Base-by-base conservation (phyloP, 225 moss, liverwort and hornwort genomes). In the Bryum argenteum region DNA sequence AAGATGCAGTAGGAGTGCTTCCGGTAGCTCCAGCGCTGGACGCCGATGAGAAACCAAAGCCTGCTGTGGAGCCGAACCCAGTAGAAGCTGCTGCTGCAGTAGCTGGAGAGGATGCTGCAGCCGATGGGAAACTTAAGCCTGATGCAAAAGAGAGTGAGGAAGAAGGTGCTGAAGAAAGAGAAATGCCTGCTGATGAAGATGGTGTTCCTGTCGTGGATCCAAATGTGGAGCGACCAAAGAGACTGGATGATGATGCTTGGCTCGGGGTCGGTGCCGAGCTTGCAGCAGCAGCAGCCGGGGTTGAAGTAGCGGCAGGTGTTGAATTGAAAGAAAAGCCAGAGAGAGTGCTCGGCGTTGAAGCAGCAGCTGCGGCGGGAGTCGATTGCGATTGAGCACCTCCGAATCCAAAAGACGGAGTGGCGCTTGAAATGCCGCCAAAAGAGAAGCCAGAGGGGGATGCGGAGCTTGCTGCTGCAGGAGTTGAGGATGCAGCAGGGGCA, bases 281-380 rank as follows among this genome's bases (percentile, higher is more conserved):
- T 19, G 80, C 61, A 39, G 80, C 44, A 26, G 73, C 75, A 48
- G 58, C 73, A 40, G 78, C 59, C 33, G 10, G 20, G 42, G 72
- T 33, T 44, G 44, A 44, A 19, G 71, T 47, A 8, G 70, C n/a
- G 20, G 71, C 58, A 21, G 83, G 55, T 64, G 74, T 61, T 61
- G 83, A 65, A 59, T 81, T 73, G 43, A 81, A 81, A 50, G 81
- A 69, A 67, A 87, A 83, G 9, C 81, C 87, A 58, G 81, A 61
- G 23, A 87, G 83, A 14, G 87, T 63, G 70, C 65, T 72, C 40
- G 74, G 21, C 8, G 71, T 10, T 55, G 76, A 23, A 15, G 78
- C 63, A 50, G 76, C 61, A 11, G 76, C 26, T 59, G 66, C 12
- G 17, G 73, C 58, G 40, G 70, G 37, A 12, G 70, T 58, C 13